Percentiles rank a stretch among this genome's conserved stretches.
phyloP scores from a whole-genome alignment of 2,329 filamentous ascomycete species.

The Ophiocordyceps camponoti-saundersi region DNA sequence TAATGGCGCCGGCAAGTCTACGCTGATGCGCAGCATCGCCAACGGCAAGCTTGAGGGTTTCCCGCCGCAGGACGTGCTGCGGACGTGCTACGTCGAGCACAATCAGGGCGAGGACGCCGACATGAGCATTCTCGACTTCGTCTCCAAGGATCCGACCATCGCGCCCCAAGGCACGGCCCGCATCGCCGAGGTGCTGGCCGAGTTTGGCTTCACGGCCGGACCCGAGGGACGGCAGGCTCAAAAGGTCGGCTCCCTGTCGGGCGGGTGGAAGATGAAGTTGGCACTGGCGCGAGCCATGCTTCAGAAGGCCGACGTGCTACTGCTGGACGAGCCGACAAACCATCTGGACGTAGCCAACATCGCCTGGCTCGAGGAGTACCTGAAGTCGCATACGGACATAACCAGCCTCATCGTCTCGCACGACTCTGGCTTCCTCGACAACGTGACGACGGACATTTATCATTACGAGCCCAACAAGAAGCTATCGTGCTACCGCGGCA shows the following conservation, averaged over 20 bases:
- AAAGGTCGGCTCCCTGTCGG: constrained; percentile 84
- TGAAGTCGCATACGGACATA: constrained; percentile 90
- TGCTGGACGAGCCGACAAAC: constrained; percentile 97
- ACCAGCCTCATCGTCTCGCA: constrained; percentile 96
- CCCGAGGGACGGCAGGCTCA: constrained; percentile 78
- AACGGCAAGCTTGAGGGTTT: constrained; percentile 95
- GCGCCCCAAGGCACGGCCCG: constrained; percentile 61
- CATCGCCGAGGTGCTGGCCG: constrained; percentile 67
- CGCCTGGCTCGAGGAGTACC: constrained; percentile 86
- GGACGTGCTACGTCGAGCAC: constrained; percentile 97
- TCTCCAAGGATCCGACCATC: constrained; percentile 76
- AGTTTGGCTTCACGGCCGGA: constrained; percentile 87
- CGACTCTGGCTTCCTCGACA: constrained; percentile 94
- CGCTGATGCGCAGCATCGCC: constrained; percentile 91
- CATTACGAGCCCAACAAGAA: constrained; percentile 97
- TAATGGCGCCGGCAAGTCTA: constrained; percentile 98
- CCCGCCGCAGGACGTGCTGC: constrained; percentile 77
- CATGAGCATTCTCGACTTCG: constrained; percentile 87
- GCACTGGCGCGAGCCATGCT: constrained; percentile 93
- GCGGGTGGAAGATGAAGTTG: constrained; percentile 99
- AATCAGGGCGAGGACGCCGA: constrained; percentile 98
- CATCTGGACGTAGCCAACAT: constrained; percentile 94
- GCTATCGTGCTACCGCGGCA: constrained; percentile 70
- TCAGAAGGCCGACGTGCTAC: constrained; percentile 84
- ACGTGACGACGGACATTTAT: constrained; percentile 96